Percentiles rank a stretch among this genome's conserved stretches.
These are phyloP conservation scores for Nakazawaea wyomingensis DNA, from an alignment of 805 yeast genomes.

Conservation along the genomic window DNA sequence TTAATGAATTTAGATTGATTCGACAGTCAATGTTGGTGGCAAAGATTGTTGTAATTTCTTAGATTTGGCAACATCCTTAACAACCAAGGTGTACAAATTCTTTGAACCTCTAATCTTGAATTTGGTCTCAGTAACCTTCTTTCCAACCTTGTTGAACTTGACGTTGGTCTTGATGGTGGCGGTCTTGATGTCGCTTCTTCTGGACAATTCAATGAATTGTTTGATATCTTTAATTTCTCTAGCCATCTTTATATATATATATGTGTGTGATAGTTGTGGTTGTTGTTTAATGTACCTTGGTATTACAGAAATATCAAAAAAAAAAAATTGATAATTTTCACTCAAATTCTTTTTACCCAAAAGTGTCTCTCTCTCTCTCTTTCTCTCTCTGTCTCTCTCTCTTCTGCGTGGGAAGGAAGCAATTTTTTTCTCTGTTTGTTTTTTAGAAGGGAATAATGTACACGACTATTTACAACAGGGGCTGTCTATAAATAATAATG, in stretches of 20 bases:
- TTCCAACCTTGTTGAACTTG: conserved; percentile 75
- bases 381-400: no score
- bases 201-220: conserved; percentile 93
- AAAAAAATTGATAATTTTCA: no score
- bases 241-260: conserved; percentile 15
- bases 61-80: conserved; percentile 94
- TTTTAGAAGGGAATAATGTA: no score
- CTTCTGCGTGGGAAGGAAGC: no score
- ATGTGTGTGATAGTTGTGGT: no score
- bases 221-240: conserved; percentile 92
- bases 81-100: conserved; percentile 91
- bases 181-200: conserved; percentile 90
- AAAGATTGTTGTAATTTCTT: conserved; percentile 95
- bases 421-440: no score
- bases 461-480: no score
- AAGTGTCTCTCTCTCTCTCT: no score
- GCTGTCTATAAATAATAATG: no score
- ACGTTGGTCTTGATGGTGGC: conserved; percentile 94
- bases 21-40: conserved; percentile 73
- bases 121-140: conserved; percentile 88
- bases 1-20: conserved; percentile 9
- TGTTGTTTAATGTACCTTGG: no score
- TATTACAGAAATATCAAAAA: no score
- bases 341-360: no score
- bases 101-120: conserved; percentile 98